Base-by-base conservation (phyloP, 2,329 filamentous ascomycete genomes). In the Venturia effusa region DNA sequence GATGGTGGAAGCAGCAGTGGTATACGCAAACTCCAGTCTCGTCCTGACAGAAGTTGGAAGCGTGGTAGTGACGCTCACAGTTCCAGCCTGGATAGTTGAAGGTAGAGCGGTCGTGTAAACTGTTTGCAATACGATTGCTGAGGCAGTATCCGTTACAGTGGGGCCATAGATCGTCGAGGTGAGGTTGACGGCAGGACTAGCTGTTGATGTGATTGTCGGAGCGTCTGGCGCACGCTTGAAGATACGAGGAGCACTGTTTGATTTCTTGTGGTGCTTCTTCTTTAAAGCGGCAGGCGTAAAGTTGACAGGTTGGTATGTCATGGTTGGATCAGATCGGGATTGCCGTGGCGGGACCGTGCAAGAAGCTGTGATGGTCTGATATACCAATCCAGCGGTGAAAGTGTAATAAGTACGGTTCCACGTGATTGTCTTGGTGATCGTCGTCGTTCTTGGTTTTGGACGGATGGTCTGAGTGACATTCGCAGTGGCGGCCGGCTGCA, bases 311-410 rank as follows among this genome's bases (percentile, higher is more conserved):
- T 39, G 15, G n/a, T 60, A 60, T n/a, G 34, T 40, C 37, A 60
- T 60, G 59, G 15, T 40, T 40, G 59, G 59, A 67, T 76, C 74
- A 40, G 61, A 66, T 4, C 48, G 64, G 0, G 64, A 1, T 40
- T 69, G 68, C 17, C 67, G 66, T 0, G 55, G 63, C 2, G 74
- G 73, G 19, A 68, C 61, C 8, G 67, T 70, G 69, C 74, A 75
- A n/a, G 64, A 69, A 6, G 73, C 71, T 2, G 74, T 75, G 27
- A 67, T 66, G 37, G 73, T 74, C 40, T 66, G 68, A 27, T 70
- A 72, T 27, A 61, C 39, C 67, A 62, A 65, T 54, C 19, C 30
- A 24, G 71, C 64, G 3, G 62, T 54, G 24, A 68, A 24, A 11
- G 61, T 68, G 57, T 67, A 67, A 30, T 63, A 63, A 30, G 68